A percentile compares a stretch with the other conserved stretches of the same genome.
phyloP scores from a whole-genome alignment of 306 rosid genomes.

The Castanea mollissima region DNA sequence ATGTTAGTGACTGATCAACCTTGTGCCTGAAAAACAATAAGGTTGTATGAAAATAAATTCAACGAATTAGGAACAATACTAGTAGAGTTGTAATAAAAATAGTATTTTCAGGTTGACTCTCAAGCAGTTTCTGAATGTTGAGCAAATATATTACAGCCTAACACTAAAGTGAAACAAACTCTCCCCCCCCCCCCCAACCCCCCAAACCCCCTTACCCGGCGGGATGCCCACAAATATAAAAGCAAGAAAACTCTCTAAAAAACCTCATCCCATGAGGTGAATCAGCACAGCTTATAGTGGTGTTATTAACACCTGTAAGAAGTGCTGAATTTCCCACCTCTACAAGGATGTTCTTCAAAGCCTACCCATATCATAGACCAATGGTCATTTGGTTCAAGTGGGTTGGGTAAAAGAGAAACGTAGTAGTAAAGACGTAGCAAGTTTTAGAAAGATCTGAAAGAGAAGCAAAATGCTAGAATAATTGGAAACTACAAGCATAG shows the following conservation, averaged over 20 bases:
- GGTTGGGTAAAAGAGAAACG: neutral
- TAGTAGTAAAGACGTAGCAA: neutral
- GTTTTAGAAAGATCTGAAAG: neutral
- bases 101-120: neutral
- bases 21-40: constrained; percentile 31
- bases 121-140: neutral
- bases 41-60: neutral
- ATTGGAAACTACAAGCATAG: constrained; percentile 11
- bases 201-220: neutral
- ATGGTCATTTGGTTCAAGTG: neutral
- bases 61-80: neutral
- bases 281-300: too few species aligned
- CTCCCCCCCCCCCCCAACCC: too few species aligned
- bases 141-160: neutral
- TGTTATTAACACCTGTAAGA: too few species aligned
- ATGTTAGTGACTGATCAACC: constrained; percentile 45
- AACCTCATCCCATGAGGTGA: too few species aligned
- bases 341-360: too few species aligned
- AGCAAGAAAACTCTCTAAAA: too few species aligned
- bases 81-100: neutral
- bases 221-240: neutral
- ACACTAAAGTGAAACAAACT: neutral
- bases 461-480: neutral
- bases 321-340: too few species aligned
- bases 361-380: too few species aligned